Percentiles rank a stretch among this genome's conserved stretches.
These are phyloP conservation scores for Rhizopogon sp. DNA, from an alignment of 768 basidiomycete genomes.

Conservation along the genomic window DNA sequence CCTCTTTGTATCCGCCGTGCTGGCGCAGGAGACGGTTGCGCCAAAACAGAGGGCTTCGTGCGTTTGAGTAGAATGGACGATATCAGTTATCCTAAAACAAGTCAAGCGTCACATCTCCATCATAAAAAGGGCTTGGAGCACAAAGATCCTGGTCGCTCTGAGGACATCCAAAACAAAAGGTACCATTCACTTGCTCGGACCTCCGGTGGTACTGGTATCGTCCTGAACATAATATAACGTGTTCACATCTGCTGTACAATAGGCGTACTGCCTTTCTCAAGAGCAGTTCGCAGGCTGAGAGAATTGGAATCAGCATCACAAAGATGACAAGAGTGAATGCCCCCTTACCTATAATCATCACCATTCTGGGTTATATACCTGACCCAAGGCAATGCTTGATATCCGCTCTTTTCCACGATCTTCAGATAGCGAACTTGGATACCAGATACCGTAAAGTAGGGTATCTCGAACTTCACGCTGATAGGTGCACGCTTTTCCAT, in stretches of 20 bases:
- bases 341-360: conserved; percentile 77
- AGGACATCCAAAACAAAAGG: background rate
- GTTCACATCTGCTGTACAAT: conserved; percentile 33
- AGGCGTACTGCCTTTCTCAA: conserved; percentile 68
- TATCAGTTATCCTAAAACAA: too few relatives aligned
- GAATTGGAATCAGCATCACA: background rate
- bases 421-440: conserved; percentile 98
- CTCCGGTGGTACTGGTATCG: background rate
- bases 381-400: conserved; percentile 95
- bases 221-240: conserved; percentile 24
- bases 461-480: conserved; percentile 96
- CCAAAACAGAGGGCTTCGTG: too few relatives aligned
- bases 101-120: too few relatives aligned
- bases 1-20: too few relatives aligned
- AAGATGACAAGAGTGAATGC: background rate
- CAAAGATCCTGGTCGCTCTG: background rate
- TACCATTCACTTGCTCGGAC: background rate
- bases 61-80: too few relatives aligned
- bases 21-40: too few relatives aligned
- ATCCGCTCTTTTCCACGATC: conserved; percentile 98
- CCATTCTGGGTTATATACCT: conserved; percentile 91
- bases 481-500: conserved; percentile 78
- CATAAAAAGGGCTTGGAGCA: background rate
- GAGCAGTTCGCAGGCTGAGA: conserved; percentile 62
- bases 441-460: conserved; percentile 96